Base-by-base conservation (phyloP, 768 basidiomycete genomes). In the Termitomyces titanicus region DNA sequence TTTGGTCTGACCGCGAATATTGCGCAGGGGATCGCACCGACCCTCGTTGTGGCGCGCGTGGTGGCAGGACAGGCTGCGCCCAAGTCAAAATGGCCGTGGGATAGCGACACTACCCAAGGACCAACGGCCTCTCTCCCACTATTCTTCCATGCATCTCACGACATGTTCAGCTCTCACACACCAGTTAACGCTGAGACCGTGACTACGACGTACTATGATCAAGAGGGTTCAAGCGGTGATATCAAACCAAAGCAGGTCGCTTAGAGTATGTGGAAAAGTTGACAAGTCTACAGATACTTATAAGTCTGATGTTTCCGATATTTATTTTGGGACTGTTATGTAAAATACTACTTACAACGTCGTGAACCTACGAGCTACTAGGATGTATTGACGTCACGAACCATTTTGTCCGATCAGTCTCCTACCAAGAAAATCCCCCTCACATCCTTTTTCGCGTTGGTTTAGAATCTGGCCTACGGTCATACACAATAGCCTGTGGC, bases 1-100 rank as follows among this genome's bases (percentile, higher is more conserved):
- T 6, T 7, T 27, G 5, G 18, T 22, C 8, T 45, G 33, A 48
- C 1, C n/a, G 18, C 35, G 10, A 24, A 20, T 7, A 11, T 13
- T 27, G 7, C 7, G 27, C 40, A 61, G 60, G 60, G 60, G 20
- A 61, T 61, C 5, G 56, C 60, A 9, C 60, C 60, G 3, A 61
- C 60, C 7, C 47, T 61, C 6, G 43, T 61, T 27, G 46, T 61
- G 20, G 60, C 56, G 5, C 60, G 60, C 10, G 56, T 53, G 20
- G 56, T 56, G 7, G 56, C 53, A 13, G 51, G 56, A n/a, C 49
- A 52, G n/a, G 53, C 56, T 15, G 37, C 38, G 8, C 53, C 56
- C 22, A 55, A 45, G 34, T 42, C 48, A 38, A 50, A 35, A 29
- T 55, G 47, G 47, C 54, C 54, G 10, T 55, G 54, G 54, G 54